phyloP scores from a whole-genome alignment of 2,329 filamentous ascomycete genomes.

The Botrytis medusae region DNA sequence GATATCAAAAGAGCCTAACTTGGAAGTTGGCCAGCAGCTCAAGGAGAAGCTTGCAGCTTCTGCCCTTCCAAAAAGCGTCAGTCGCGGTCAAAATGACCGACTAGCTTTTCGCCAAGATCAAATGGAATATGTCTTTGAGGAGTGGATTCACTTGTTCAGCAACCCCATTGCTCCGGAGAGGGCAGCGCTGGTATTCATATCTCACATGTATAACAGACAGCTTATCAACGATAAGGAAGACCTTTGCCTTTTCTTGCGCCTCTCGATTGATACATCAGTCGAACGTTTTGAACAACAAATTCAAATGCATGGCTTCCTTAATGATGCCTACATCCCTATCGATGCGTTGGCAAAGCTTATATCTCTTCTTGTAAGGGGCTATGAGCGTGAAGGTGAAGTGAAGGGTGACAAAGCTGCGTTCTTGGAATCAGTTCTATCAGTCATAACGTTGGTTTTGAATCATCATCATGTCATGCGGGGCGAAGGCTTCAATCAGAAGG shows the following conservation, averaged over 20 bases:
- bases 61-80: slow-evolving; percentile 53
- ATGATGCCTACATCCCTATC: slow-evolving; percentile 59
- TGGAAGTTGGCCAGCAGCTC: slow-evolving; percentile 67
- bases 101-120: slow-evolving; percentile 69
- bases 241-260: slow-evolving; percentile 74
- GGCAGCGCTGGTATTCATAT: slow-evolving; percentile 72
- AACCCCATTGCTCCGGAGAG: slow-evolving; percentile 75
- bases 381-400: slow-evolving; percentile 57
- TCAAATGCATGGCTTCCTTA: slow-evolving; percentile 57
- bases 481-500: slow-evolving; percentile 80
- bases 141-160: slow-evolving; percentile 84
- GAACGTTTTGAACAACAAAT: slow-evolving; percentile 73
- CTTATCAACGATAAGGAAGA: slow-evolving; percentile 75
- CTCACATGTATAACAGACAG: slow-evolving; percentile 74
- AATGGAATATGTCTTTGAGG: slow-evolving; percentile 91
- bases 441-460: slow-evolving; percentile 79
- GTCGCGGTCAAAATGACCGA: slow-evolving; percentile 57
- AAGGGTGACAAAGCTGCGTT: slow-evolving; percentile 66
- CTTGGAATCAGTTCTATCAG: slow-evolving; percentile 72
- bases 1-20: slow-evolving; percentile 70
- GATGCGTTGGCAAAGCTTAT: slow-evolving; percentile 85
- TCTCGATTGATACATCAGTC: slow-evolving; percentile 77
- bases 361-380: slow-evolving; percentile 70
- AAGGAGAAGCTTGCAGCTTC: slow-evolving; percentile 62
- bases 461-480: slow-evolving; percentile 80